These are phyloP conservation scores for Diophrys appendiculata DNA, from an alignment of 73 alveolate species.

Conservation along the genomic window DNA sequence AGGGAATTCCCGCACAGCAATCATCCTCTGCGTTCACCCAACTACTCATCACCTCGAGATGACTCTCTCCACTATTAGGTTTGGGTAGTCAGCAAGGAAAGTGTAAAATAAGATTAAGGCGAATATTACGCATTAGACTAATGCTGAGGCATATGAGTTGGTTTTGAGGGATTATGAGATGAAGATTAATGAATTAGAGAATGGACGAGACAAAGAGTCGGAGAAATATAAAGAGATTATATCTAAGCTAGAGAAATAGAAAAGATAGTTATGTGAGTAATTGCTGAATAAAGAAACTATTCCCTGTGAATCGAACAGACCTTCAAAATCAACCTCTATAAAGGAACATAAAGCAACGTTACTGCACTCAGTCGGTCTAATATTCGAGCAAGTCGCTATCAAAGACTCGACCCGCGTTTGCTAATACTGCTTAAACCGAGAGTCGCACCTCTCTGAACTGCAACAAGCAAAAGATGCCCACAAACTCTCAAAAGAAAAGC, in stretches of 20 bases:
- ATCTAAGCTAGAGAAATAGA: not conserved
- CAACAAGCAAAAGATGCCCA: not conserved
- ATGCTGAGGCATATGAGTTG: conserved; percentile 40
- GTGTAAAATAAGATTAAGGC: conserved; percentile 86
- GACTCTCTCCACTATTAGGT: conserved; percentile 83
- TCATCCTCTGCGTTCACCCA: conserved; percentile 94
- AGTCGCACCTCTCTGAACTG: not conserved
- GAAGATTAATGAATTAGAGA: conserved; percentile 37
- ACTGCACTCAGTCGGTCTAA: not conserved
- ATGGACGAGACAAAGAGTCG: conserved; percentile 13
- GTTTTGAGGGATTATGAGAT: conserved; percentile 51
- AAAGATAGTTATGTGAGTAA: not conserved
- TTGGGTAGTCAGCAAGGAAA: conserved; percentile 96
- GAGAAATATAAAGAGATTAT: conserved; percentile 21
- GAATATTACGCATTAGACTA: conserved; percentile 18
- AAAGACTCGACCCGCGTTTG: not conserved
- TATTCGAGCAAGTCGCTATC: not conserved
- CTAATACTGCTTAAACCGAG: not conserved
- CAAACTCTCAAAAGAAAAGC: not conserved
- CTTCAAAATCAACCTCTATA: too few species aligned
- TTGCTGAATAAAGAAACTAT: not conserved
- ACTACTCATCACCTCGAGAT: conserved; percentile 76
- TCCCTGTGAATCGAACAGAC: too few species aligned
- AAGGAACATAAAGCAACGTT: not conserved
- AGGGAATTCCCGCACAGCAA: conserved; percentile 96